Base-by-base conservation (phyloP, 225 moss, liverwort and hornwort genomes). In the Marchantia paleacea region DNA sequence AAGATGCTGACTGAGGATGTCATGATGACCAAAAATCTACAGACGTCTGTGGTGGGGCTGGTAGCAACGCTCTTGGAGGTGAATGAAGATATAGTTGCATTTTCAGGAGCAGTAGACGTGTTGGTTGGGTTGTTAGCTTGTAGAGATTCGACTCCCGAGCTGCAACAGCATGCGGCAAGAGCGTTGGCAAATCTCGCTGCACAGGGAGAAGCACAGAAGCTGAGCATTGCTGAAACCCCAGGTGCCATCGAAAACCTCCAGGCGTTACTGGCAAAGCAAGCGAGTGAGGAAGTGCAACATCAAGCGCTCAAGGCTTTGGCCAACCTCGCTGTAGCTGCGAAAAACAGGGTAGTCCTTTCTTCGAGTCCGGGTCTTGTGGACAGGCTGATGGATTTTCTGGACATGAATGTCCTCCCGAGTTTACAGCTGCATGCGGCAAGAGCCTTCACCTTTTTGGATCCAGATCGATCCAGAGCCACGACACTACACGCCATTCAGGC, bases 391-490 rank as follows among this genome's bases (percentile, higher is more conserved):
- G 69, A 79, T 53, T 79, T 79, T 18, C 69, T 79, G 54, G 54
- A 57, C 16, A 69, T 26, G 14, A 67, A 70, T 12, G 70, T n/a
- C 15, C 30, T 26, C 20, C 39, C 69, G 39, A 79, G 55, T 57
- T 31, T 79, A n/a, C 68, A 79, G 69, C 79, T 79, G 54, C 79
- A 79, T 48, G 79, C 79, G 30, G 79, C 79, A 11, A 79, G 79
- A 39, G 69, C 69, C 19, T 69, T 79, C 52, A 79, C 79, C 16
- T 57, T 79, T 16, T 54, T 79, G 19, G 79, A 79, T 16, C 79
- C 79, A 6, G 26, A 22, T 55, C 68, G 48, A 29, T 69, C 79
- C 22, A 55, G 13, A 70, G 55, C 25, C 20, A 79, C 10, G 79
- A 55, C 53, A 1, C 69, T 70, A 7, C 19, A 55, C 39, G 69